phyloP scores from a whole-genome alignment of 2,329 filamentous ascomycete species.

The Albifimbria verrucaria region DNA sequence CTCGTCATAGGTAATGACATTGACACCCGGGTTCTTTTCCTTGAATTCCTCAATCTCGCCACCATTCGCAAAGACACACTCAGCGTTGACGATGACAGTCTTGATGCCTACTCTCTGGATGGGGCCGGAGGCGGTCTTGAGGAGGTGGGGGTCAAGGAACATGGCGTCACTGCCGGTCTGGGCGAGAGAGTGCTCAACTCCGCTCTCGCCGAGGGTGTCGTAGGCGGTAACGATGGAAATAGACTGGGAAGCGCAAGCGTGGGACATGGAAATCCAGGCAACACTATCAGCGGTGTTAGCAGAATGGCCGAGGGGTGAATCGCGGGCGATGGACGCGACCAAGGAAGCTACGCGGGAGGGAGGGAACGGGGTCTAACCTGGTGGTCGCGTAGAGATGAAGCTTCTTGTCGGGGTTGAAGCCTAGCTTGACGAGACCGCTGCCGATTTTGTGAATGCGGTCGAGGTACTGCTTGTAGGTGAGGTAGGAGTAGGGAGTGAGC shows the following conservation, averaged over 20 bases:
- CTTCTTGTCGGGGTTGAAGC: conserved; percentile 63
- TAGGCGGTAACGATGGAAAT: conserved; percentile 93
- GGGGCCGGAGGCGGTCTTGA: conserved; percentile 55
- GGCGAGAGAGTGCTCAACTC: conserved; percentile 79
- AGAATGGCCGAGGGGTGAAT: neutral
- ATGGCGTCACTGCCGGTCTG: conserved; percentile 80
- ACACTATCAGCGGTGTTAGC: conserved; percentile 43
- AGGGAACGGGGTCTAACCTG: conserved; percentile 48
- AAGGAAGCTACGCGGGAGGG: neutral
- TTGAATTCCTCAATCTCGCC: conserved; percentile 55
- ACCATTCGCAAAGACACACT: conserved; percentile 47
- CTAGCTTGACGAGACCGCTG: conserved; percentile 70
- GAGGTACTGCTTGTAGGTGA: conserved; percentile 78
- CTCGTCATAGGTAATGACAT: conserved; percentile 52
- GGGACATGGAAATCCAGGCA: conserved; percentile 81
- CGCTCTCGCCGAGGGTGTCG: conserved; percentile 83
- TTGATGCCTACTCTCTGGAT: conserved; percentile 56
- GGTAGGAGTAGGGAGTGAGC: conserved; percentile 71
- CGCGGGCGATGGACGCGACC: neutral
- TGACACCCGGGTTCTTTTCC: conserved; percentile 51
- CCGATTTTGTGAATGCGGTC: conserved; percentile 66
- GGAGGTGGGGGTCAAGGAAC: conserved; percentile 80
- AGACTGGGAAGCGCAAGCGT: conserved; percentile 76
- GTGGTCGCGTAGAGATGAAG: conserved; percentile 85
- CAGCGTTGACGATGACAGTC: conserved; percentile 61